Evolutionary conservation across 1,284 basidiomycete genomes (phyloP).

Genomic region (Schizophyllum amplum): DNA sequence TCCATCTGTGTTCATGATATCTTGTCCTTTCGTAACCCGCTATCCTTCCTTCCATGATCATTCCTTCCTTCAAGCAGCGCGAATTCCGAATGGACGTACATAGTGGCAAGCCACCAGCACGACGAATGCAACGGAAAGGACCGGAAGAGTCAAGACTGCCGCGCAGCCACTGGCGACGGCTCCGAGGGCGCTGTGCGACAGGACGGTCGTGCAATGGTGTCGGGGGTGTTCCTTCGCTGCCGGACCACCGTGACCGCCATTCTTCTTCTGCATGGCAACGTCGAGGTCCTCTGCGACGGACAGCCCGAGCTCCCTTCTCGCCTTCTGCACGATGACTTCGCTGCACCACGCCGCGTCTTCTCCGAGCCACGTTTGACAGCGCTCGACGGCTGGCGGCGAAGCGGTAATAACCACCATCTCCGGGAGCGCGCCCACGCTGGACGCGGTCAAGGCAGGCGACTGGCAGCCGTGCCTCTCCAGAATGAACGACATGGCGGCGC

Average conservation of each 20-base stretch:
- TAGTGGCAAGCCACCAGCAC: not conserved
- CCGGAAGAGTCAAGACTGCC: not conserved
- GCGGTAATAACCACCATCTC: not conserved
- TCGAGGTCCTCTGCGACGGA: not conserved
- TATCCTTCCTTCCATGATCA: not conserved
- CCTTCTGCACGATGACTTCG: not conserved
- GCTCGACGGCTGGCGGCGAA: not conserved
- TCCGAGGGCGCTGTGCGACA: not conserved
- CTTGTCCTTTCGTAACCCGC: not conserved
- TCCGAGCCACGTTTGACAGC: not conserved
- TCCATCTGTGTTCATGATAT: no score
- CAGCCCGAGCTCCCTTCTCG: not conserved
- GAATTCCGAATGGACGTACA: not conserved
- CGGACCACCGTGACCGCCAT: no score
- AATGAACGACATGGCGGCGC: not conserved
- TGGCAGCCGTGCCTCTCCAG: not conserved
- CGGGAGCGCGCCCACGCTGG: not conserved
- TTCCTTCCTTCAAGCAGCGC: not conserved
- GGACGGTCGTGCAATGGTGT: not conserved
- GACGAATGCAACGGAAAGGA: not conserved
- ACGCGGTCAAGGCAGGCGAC: not conserved
- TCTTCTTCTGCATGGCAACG: not conserved
- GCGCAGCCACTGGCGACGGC: not conserved
- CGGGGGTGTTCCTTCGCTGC: not conserved
- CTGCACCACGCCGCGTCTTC: not conserved